Percentiles rank a stretch among this genome's conserved stretches.
phyloP scores from a whole-genome alignment of 2,329 filamentous ascomycete species.

The Ilyonectria sp. region DNA sequence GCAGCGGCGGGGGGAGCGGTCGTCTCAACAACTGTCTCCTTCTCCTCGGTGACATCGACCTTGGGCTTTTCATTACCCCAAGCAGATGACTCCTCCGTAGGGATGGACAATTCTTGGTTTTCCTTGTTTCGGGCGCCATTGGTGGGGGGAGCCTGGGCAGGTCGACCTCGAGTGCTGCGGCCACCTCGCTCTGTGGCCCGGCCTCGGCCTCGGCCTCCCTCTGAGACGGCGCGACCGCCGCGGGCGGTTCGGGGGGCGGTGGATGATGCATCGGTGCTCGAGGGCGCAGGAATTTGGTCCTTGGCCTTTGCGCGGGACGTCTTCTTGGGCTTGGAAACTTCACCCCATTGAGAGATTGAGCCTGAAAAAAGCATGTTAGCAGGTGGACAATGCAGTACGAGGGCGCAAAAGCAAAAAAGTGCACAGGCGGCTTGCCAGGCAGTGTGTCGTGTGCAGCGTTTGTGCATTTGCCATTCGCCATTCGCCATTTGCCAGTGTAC shows the following conservation, averaged over 20 bases:
- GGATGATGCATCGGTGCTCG: constrained; percentile 62
- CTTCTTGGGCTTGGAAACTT: constrained; percentile 87
- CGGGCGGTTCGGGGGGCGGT: constrained; percentile 65
- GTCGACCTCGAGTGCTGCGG: constrained; percentile 75
- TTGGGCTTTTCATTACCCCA: constrained; percentile 62
- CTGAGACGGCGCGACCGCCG: constrained; percentile 73
- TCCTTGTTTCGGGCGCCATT: constrained; percentile 75
- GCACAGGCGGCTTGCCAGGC: constrained; percentile 23
- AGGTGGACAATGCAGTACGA: constrained; percentile 11
- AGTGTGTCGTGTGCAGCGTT: constrained; percentile 20
- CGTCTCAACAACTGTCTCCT: constrained; percentile 51
- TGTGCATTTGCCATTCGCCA: constrained; percentile 15
- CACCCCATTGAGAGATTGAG: constrained; percentile 85
- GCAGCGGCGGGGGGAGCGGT: constrained; percentile 50
- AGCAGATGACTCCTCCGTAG: constrained; percentile 76
- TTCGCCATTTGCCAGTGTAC: constrained; percentile 17
- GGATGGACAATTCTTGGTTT: constrained; percentile 71
- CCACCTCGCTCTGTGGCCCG: constrained; percentile 75
- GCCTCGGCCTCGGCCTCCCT: constrained; percentile 74
- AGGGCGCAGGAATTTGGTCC: constrained; percentile 69
- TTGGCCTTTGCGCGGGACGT: constrained; percentile 82
- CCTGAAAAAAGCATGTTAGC: constrained; percentile 65
- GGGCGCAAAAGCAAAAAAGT: constrained; percentile 9
- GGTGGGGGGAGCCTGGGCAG: constrained; percentile 67
- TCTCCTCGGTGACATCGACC: constrained; percentile 52